Conservation (phyloP, 768 basidiomycete genomes). For the Pleurotus citrinopileatus region DNA sequence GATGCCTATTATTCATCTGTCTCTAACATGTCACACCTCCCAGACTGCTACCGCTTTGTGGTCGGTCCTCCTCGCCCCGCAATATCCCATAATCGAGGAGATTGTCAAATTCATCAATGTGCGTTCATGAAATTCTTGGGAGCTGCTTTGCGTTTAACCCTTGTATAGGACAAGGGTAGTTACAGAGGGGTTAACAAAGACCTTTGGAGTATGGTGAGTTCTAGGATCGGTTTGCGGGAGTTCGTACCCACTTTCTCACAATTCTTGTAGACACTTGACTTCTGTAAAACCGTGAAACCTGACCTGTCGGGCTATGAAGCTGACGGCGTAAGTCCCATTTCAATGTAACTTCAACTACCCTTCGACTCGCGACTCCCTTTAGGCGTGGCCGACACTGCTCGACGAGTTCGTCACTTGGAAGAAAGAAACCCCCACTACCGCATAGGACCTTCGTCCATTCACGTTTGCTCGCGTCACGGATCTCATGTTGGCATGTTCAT, state of each 20-base stretch:
- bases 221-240: no score
- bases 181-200: slow-evolving; percentile 85
- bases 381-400: slow-evolving; percentile 84
- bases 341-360: slow-evolving; percentile 1
- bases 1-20: background rate
- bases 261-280: slow-evolving; percentile 64
- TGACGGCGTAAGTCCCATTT: slow-evolving; percentile 58
- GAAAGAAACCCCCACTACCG: slow-evolving; percentile 24
- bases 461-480: background rate
- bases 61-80: slow-evolving; percentile 69
- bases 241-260: background rate
- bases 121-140: slow-evolving; percentile 17
- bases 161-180: slow-evolving; percentile 41
- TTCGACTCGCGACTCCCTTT: slow-evolving; percentile 4
- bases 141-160: slow-evolving; percentile 19
- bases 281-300: slow-evolving; percentile 59
- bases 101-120: slow-evolving; percentile 68
- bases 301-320: slow-evolving; percentile 67
- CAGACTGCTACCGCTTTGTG: slow-evolving; percentile 74
- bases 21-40: background rate
- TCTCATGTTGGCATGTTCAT: no score
- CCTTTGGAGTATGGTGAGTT: slow-evolving; percentile 77
- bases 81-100: slow-evolving; percentile 64
- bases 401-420: slow-evolving; percentile 81
- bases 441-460: background rate